Base-by-base conservation (phyloP, 176 grass and related monocot genomes). In the Alopecurus myosuroides region DNA sequence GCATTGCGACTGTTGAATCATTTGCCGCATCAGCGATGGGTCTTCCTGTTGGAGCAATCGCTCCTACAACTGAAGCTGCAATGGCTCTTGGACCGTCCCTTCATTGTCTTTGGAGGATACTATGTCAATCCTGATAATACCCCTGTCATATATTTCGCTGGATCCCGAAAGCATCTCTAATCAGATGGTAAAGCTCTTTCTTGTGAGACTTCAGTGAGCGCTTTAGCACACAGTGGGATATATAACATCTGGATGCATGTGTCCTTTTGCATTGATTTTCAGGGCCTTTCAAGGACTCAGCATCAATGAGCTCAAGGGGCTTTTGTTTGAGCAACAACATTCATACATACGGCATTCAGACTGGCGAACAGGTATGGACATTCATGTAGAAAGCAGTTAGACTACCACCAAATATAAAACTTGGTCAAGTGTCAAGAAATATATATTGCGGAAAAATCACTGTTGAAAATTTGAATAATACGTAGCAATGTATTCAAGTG, bases 91-190 rank as follows among this genome's bases (percentile, higher is more conserved):
- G n/a, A n/a, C n/a, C n/a, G n/a, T n/a, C n/a, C 95, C 26, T 95
- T 98, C 89, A 98, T 98, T 56, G 95, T 95, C 51, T 98, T 98
- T 64, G 95, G 95, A 52, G 95, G 95, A 29, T 98, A 95, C 83
- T 98, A 95, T 92, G 95, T 95, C 39, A 98, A 95, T 70, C 80
- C 88, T 74, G 93, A 95, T 34, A 98, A 98, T 81, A 95, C 95
- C 5, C 93, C 91, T 4, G 61, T 92, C 52, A 79, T 98, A n/a
- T n/a, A 50, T 98, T 98, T 77, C 91, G 93, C 14, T 98, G 95
- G 89, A 98, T 98, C 44, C 95, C 95, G 40, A 89, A 39, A 68
- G 91, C 88, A 28, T 98, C 91, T 55, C 89, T 98, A 40, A 98
- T 98, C 66, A 95, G 91, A 98, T 98, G 95, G 95, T 98, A 98